Evolutionary conservation across 192 early-diverging fungal species (phyloP), one percentile per base, ranked within the genome.

Genomic region (Coemansia sp.): DNA sequence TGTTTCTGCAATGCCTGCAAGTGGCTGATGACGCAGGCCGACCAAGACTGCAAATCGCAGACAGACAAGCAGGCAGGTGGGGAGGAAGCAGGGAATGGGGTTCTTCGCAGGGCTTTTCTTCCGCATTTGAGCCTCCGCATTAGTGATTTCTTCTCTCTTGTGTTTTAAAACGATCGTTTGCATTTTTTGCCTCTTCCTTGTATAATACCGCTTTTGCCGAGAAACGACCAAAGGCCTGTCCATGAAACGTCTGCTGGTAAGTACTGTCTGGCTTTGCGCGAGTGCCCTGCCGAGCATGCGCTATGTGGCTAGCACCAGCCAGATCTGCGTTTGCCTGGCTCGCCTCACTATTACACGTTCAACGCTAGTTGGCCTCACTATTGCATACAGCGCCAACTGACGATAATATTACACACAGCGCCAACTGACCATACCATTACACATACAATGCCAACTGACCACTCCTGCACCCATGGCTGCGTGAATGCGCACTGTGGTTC

Each of bases 231-330:
- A 43, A n/a, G 41, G 41, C 48, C 19, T 19, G 48, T 35, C 31
- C 25, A 69, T 69, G 67, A 69, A 69, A 35, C 67, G 67, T 6
- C 67, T 69, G 27, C 47, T 69, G 67, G 67, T 69, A 62, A 62
- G 67, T 58, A 37, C 29, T 31, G 29, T 6, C 29, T 31, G 29
- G 29, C 29, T 31, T 31, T 31, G 29, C 29, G 29, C 29, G 29
- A 31, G 29, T 31, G 29, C 29, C 6, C 29, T 31, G 29, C 29
- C 29, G 0, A 31, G 6, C 29, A 31, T 31, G 6, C 29, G 29
- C 29, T 31, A 21, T 21, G 29, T 31, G 29, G 29, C 29, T 6
- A 31, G 6, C 29, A 31, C 29, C 29, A 31, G 29, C 29, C 6
- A 6, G 29, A 31, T 31, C 29, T 31, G 29, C 29, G 29, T 31